Percentiles rank a stretch among this genome's conserved stretches.
These are phyloP conservation scores for Diaporthe nobilis DNA, from an alignment of 2,329 filamentous ascomycete species.

Conservation along the genomic window DNA sequence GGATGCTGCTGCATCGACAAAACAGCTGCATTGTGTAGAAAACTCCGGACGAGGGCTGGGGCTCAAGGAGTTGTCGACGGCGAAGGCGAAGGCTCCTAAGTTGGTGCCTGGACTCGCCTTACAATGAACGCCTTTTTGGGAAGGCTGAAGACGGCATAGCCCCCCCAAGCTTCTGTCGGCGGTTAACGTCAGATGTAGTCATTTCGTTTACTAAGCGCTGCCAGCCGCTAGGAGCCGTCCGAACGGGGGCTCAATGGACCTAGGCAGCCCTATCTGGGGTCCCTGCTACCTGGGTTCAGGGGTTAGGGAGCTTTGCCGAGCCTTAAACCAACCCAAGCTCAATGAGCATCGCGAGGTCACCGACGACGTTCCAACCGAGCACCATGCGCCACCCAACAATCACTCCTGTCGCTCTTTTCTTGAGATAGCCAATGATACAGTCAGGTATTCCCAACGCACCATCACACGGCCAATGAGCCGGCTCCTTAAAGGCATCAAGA, in stretches of 20 bases:
- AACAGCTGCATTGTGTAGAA: conserved; percentile 25
- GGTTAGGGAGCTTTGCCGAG: background rate
- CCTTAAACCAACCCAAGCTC: background rate
- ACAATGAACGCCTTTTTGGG: background rate
- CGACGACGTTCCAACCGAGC: background rate
- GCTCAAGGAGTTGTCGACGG: background rate
- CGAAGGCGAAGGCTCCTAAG: background rate
- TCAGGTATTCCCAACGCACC: background rate
- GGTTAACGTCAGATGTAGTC: conserved; percentile 12
- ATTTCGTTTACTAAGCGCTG: conserved; percentile 24
- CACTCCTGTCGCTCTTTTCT: background rate
- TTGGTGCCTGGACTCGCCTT: conserved; percentile 31
- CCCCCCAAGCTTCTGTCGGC: background rate
- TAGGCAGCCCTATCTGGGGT: background rate
- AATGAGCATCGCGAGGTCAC: background rate
- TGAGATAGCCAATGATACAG: background rate
- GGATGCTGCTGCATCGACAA: conserved; percentile 13
- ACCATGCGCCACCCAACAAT: background rate
- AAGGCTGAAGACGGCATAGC: conserved; percentile 29
- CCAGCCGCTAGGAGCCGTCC: conserved; percentile 1
- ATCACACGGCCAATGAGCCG: conserved; percentile 33
- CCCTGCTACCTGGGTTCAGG: conserved; percentile 9
- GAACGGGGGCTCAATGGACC: background rate
- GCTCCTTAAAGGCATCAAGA: conserved; percentile 43
- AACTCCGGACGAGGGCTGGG: background rate